Base-by-base conservation (phyloP, 805 yeast species). In the Hanseniaspora singularis region DNA sequence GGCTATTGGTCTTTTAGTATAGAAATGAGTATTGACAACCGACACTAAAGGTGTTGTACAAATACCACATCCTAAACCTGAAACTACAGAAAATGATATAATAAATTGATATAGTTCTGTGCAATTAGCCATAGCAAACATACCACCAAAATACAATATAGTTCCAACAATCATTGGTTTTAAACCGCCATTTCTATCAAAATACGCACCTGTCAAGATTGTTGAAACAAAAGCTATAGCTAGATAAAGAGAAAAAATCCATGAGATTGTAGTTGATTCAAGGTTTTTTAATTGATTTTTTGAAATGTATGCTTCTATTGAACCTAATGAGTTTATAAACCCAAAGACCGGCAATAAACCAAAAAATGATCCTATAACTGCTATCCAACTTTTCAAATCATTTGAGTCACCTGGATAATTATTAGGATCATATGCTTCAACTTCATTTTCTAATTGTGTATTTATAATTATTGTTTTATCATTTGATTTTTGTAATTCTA, bases 171-270 rank as follows among this genome's bases (percentile, higher is more conserved):
- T 38, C 54, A 76, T 54, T 3, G 79, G 70, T 15, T 54, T 56
- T 22, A 60, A 58, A 4, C 77, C 66, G 4, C 88, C 88, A 47
- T 70, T 70, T 46, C 73, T 62, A 57, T 81, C 88, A 57, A 80
- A 81, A 23, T 76, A 58, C 3, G 76, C 72, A 19, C 80, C 87
- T 2, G 74, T 68, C 26, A 76, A 59, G 15, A 76, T 64, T 5
- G 77, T 74, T 22, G 73, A 65, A n/a, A 71, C 59, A 52, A 72
- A 75, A 10, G 76, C 66, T 32, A 77, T 57, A 10, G 74, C 68
- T 49, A 73, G 61, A 58, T 71, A 77, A 33, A 79, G 63, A 12
- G 86, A 78, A 54, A 80, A 80, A 47, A 80, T 74, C 85, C 85
- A 77, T 1, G 83, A 71, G 1, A 75, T 67, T 0, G 74, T 65